phyloP scores from a whole-genome alignment of 768 basidiomycete species.

The Agaricus bisporus region DNA sequence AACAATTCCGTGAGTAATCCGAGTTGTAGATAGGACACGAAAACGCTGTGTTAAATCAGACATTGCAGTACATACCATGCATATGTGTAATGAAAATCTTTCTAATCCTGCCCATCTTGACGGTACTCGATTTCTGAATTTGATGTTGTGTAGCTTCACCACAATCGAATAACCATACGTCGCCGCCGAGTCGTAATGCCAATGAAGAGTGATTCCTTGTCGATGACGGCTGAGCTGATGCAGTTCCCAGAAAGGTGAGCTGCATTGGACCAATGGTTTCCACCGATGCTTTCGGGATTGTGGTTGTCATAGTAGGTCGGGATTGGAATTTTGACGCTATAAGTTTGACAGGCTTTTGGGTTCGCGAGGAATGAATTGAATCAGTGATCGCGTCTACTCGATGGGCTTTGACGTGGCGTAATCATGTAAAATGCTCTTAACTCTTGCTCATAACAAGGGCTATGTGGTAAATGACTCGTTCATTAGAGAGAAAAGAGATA shows the following conservation, averaged over 20 bases:
- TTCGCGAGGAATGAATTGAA: no score
- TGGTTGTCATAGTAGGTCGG: no score
- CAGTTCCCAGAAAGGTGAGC: constrained; percentile 75
- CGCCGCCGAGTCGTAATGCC: constrained; percentile 56
- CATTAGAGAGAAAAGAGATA: no score
- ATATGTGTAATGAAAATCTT: constrained; percentile 89
- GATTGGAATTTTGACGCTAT: no score
- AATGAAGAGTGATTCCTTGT: constrained; percentile 76
- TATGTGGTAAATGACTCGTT: no score
- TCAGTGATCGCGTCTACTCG: no score
- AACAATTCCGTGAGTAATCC: constrained; percentile 5
- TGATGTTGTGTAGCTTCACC: constrained; percentile 82
- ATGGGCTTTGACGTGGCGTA: no score
- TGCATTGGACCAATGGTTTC: constrained; percentile 24
- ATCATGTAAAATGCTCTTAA: no score
- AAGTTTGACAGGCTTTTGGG: no score
- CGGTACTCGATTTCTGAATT: constrained; percentile 51
- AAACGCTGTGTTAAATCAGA: no score
- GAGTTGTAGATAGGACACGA: neutral
- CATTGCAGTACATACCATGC: constrained; percentile 48
- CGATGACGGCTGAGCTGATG: constrained; percentile 74
- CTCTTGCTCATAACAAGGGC: no score
- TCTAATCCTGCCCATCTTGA: constrained; percentile 76
- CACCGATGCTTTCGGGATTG: no score
- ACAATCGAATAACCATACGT: constrained; percentile 84